Evolutionary conservation across 2,329 filamentous ascomycete genomes (phyloP).

Genomic region (Exophiala mesophila): DNA sequence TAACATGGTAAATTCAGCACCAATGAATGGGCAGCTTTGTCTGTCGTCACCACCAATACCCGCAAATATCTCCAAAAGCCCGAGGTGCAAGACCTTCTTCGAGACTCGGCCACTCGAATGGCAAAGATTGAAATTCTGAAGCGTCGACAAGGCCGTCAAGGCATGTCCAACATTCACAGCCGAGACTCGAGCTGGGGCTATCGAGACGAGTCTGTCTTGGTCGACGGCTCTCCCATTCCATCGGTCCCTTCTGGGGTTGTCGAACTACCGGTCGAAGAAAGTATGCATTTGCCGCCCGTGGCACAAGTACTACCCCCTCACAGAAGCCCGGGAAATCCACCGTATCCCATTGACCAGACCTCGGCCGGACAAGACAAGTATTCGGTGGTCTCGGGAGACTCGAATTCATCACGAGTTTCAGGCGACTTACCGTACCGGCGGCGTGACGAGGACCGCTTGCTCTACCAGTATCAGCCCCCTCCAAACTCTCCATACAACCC

Average conservation of each 20-base stretch:
- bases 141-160: conserved; percentile 53
- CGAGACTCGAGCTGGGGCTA: conserved; percentile 27
- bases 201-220: conserved; percentile 29
- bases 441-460: conserved; percentile 36
- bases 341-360: conserved; percentile 19
- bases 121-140: conserved; percentile 78
- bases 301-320: conserved; percentile 15
- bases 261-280: conserved; percentile 56
- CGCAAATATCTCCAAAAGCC: conserved; percentile 71
- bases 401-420: conserved; percentile 33
- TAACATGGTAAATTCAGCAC: conserved; percentile 71
- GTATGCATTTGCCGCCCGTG: conserved; percentile 28
- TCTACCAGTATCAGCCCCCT: conserved; percentile 27
- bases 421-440: conserved; percentile 31
- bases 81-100: conserved; percentile 71
- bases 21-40: conserved; percentile 95
- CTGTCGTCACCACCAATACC: conserved; percentile 90
- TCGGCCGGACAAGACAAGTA: conserved; percentile 65
- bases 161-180: conserved; percentile 30
- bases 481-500: conserved; percentile 30
- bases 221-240: conserved; percentile 30
- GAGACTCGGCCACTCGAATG: conserved; percentile 71
- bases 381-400: conserved; percentile 57
- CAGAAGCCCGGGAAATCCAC: conserved; percentile 34
- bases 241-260: conserved; percentile 48